Conservation (phyloP, 2,329 filamentous ascomycete species). For the Intubia oerlemansii region DNA sequence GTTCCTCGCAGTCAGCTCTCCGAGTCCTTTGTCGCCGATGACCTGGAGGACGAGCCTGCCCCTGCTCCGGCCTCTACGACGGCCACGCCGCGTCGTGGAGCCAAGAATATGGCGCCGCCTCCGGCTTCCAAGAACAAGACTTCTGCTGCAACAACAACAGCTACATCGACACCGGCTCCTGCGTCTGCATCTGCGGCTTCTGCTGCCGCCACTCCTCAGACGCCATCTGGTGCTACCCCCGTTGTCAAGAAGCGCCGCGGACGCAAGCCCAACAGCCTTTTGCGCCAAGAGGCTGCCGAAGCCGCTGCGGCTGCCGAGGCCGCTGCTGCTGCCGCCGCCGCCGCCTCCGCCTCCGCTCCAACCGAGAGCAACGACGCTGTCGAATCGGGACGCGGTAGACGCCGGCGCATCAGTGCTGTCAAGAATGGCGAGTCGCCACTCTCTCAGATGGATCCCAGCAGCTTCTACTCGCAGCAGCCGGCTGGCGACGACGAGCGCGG, state of each 20-base stretch:
- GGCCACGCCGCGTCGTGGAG: not conserved
- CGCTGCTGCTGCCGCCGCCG: not conserved
- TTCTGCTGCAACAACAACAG: no score
- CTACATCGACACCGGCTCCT: no score
- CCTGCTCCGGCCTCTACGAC: not conserved
- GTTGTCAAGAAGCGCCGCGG: slow-evolving; percentile 4
- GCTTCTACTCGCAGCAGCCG: slow-evolving; percentile 16
- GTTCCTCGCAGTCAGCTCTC: slow-evolving; percentile 7
- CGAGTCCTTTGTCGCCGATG: slow-evolving; percentile 6
- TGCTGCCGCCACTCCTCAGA: not conserved
- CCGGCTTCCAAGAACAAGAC: no score
- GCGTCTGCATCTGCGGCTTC: not conserved
- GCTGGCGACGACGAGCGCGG: slow-evolving; percentile 28
- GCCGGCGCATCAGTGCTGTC: slow-evolving; percentile 7
- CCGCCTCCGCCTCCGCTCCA: no score
- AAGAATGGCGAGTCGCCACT: no score
- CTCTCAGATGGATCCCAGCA: slow-evolving; percentile 20
- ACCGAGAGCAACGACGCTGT: no score
- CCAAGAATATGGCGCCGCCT: not conserved
- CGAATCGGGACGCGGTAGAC: no score
- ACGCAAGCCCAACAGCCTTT: slow-evolving; percentile 3
- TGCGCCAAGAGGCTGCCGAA: slow-evolving; percentile 1
- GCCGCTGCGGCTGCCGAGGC: slow-evolving; percentile 1
- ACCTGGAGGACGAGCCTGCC: slow-evolving; percentile 1
- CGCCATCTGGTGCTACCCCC: no score